Percentiles rank a stretch among this genome's conserved stretches.
Evolutionary conservation across 2,329 filamentous ascomycete species (phyloP).

Genomic region (Chaetomium strumarium): DNA sequence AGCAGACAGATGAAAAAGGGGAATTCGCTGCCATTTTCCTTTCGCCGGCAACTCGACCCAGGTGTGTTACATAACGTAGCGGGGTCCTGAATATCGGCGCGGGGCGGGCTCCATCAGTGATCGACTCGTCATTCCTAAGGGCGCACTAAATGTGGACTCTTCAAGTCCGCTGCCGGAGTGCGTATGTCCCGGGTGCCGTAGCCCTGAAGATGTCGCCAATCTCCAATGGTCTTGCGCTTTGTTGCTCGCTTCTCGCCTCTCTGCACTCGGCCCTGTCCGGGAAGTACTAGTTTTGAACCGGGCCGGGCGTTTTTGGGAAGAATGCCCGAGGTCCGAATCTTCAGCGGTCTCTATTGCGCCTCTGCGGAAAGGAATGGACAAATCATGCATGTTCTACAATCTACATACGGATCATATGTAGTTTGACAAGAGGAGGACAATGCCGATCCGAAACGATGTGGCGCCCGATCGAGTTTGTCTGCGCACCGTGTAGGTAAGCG

Average conservation of each 20-base stretch:
- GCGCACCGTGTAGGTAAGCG: not conserved
- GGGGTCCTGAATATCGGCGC: conserved; percentile 8
- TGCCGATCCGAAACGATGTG: conserved; percentile 1
- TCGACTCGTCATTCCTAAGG: conserved; percentile 17
- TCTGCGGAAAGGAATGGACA: not conserved
- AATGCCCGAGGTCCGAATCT: not conserved
- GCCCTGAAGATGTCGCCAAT: not conserved
- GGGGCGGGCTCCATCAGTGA: conserved; percentile 10
- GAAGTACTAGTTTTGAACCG: not conserved
- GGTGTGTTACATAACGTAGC: not conserved
- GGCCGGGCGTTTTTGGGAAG: not conserved
- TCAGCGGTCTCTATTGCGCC: not conserved
- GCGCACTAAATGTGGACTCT: conserved; percentile 1
- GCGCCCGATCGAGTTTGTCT: not conserved
- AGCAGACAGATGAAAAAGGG: not conserved
- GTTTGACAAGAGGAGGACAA: not conserved
- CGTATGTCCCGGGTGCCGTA: not conserved
- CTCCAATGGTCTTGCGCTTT: not conserved
- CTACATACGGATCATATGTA: not conserved
- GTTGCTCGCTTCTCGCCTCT: not conserved
- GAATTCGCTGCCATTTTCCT: not conserved
- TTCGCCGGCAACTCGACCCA: not conserved
- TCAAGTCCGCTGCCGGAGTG: too few species aligned
- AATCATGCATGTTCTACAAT: not conserved
- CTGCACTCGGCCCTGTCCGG: not conserved